A percentile compares a stretch with the other conserved stretches of the same genome.
phyloP scores from a whole-genome alignment of 192 early-diverging fungal genomes.

The Chytriomyces sp. region DNA sequence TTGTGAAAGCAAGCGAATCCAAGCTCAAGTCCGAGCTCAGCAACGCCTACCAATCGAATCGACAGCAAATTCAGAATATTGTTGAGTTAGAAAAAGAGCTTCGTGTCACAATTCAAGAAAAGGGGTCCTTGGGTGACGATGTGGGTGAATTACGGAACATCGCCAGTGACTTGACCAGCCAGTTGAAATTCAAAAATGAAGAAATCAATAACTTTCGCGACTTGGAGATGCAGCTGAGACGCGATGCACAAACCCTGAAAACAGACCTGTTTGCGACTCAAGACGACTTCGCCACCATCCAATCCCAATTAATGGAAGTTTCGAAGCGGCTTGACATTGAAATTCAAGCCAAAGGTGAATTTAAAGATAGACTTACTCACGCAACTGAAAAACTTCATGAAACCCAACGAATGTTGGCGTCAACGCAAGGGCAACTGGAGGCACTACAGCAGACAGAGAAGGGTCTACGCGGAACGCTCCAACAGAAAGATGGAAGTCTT shows the following conservation, averaged over 20 bases:
- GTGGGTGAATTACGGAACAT: conserved; percentile 22
- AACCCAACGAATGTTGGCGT: conserved; percentile 38
- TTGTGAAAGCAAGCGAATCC: conserved; percentile 35
- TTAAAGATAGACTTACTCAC: conserved; percentile 43
- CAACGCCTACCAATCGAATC: conserved; percentile 18
- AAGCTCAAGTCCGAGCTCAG: conserved; percentile 44
- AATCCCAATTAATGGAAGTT: conserved; percentile 39
- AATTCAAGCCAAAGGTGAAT: conserved; percentile 32
- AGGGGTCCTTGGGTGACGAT: conserved; percentile 30
- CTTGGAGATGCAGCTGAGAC: conserved; percentile 16
- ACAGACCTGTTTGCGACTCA: conserved; percentile 29
- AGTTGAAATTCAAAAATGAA: conserved; percentile 20
- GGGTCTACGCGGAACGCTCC: conserved; percentile 28
- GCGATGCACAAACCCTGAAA: conserved; percentile 33
- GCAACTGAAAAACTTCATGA: conserved; percentile 49
- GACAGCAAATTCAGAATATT: conserved; percentile 14
- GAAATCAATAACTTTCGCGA: conserved; percentile 32
- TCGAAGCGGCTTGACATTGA: conserved; percentile 35
- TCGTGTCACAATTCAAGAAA: conserved; percentile 30
- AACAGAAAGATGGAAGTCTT: conserved; percentile 42
- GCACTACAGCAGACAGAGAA: conserved; percentile 41
- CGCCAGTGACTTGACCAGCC: conserved; percentile 22
- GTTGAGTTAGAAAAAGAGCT: conserved; percentile 17
- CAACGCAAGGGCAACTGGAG: conserved; percentile 46
- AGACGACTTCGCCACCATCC: conserved; percentile 30